Conservation (phyloP, 164 flowering plant genomes). For the Amborella trichopoda region DNA sequence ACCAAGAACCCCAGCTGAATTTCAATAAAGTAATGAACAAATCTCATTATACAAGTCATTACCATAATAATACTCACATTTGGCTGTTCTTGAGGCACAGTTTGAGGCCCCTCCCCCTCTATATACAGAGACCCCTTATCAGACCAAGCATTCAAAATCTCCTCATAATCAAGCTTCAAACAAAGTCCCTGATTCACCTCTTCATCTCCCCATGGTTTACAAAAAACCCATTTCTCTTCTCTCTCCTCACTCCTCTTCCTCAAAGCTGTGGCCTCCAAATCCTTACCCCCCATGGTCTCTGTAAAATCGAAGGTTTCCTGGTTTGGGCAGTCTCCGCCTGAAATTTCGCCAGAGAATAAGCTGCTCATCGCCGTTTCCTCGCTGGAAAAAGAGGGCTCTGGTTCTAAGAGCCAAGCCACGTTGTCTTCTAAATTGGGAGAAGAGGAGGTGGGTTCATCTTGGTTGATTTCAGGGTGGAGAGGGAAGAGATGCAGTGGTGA, state of each 20-base stretch:
- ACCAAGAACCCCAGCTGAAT: too few species aligned
- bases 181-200: slow-evolving; percentile 13
- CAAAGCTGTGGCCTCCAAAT: slow-evolving; percentile 42
- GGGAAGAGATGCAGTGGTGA: slow-evolving; percentile 51
- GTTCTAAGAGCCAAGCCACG: slow-evolving; percentile 30
- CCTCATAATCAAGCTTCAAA: slow-evolving; percentile 73
- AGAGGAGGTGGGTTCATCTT: too few species aligned
- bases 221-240: slow-evolving; percentile 40
- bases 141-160: slow-evolving; percentile 69
- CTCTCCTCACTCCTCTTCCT: slow-evolving; percentile 28
- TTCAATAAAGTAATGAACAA: too few species aligned
- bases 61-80: too few species aligned
- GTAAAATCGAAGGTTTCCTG: slow-evolving; percentile 13
- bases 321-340: background rate
- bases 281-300: slow-evolving; percentile 8
- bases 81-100: slow-evolving; percentile 80
- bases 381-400: slow-evolving; percentile 11
- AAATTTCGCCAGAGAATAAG: slow-evolving; percentile 15
- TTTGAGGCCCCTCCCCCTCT: slow-evolving; percentile 29
- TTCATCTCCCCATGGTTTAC: background rate
- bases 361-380: slow-evolving; percentile 31
- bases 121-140: slow-evolving; percentile 56
- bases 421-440: slow-evolving; percentile 5
- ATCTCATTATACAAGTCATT: too few species aligned
- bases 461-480: slow-evolving; percentile 45